Evolutionary conservation across 192 early-diverging fungal genomes (phyloP).

Genomic region (Coemansia sp.): DNA sequence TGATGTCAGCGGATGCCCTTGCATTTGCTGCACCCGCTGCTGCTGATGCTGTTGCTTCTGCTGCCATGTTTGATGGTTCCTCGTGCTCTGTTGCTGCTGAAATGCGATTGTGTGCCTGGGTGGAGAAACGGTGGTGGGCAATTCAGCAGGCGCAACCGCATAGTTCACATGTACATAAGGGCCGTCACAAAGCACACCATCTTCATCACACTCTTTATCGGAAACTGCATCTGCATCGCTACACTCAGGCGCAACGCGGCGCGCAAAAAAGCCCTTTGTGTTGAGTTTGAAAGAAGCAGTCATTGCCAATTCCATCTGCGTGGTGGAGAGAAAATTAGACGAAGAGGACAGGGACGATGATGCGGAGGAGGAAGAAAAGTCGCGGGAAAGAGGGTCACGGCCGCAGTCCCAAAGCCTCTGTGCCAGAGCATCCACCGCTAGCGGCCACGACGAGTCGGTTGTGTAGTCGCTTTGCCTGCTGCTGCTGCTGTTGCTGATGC

Average conservation of each 20-base stretch:
- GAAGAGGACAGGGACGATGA: background rate
- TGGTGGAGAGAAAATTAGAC: background rate
- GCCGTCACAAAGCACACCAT: constrained; percentile 30
- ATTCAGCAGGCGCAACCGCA: background rate
- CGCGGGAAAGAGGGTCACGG: constrained; percentile 12
- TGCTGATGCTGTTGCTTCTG: background rate
- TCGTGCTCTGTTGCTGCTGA: background rate
- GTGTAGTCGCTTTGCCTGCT: background rate
- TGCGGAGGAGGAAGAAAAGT: background rate
- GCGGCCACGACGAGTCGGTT: constrained; percentile 25
- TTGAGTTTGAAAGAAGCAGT: constrained; percentile 1
- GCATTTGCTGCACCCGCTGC: background rate
- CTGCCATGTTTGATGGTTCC: constrained; percentile 6
- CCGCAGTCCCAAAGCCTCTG: constrained; percentile 41
- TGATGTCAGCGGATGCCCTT: background rate
- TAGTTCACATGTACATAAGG: constrained; percentile 37
- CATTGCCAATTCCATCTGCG: constrained; percentile 11
- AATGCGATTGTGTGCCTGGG: background rate
- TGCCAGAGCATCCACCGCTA: constrained; percentile 28
- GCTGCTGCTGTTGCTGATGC: constrained; percentile 8
- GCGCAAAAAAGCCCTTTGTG: background rate
- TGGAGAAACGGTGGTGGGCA: background rate
- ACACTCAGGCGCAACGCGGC: background rate
- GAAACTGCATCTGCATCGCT: constrained; percentile 8
- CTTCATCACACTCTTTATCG: constrained; percentile 10